phyloP scores from a whole-genome alignment of 2,329 filamentous ascomycete species.

The Diaporthe citri region DNA sequence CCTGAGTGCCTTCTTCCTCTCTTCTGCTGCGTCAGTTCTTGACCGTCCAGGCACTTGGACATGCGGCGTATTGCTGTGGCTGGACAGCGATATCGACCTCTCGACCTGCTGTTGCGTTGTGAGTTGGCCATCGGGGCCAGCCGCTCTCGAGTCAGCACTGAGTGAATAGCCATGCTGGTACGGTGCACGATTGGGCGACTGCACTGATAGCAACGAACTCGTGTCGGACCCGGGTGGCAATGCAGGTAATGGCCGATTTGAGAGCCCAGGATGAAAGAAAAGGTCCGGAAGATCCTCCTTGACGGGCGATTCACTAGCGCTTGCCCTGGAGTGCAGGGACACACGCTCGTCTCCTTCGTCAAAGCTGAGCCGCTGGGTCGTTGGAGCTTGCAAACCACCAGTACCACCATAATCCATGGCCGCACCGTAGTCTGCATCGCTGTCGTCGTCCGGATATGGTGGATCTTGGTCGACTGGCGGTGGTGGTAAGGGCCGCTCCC shows the following conservation, averaged over 20 bases:
- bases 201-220: slow-evolving; percentile 63
- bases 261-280: slow-evolving; percentile 90
- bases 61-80: slow-evolving; percentile 83
- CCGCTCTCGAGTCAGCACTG: slow-evolving; percentile 60
- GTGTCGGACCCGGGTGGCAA: slow-evolving; percentile 74
- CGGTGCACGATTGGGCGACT: slow-evolving; percentile 58
- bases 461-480: slow-evolving; percentile 51
- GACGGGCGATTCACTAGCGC: slow-evolving; percentile 73
- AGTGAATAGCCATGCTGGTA: slow-evolving; percentile 64
- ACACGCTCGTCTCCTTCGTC: slow-evolving; percentile 90
- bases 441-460: slow-evolving; percentile 61
- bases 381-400: slow-evolving; percentile 86
- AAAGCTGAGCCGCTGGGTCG: slow-evolving; percentile 82
- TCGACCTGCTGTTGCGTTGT: slow-evolving; percentile 65
- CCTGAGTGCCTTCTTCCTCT: slow-evolving; percentile 63
- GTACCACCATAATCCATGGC: slow-evolving; percentile 90
- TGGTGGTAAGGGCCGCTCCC: slow-evolving; percentile 45
- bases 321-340: slow-evolving; percentile 68
- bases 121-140: slow-evolving; percentile 61
- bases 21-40: slow-evolving; percentile 90
- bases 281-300: slow-evolving; percentile 87
- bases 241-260: slow-evolving; percentile 73
- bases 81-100: slow-evolving; percentile 85
- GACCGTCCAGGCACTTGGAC: slow-evolving; percentile 88
- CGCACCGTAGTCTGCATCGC: slow-evolving; percentile 54